Evolutionary conservation across 768 basidiomycete genomes (phyloP), one percentile per base, ranked within the genome.

Genomic region (Collybia sordida): DNA sequence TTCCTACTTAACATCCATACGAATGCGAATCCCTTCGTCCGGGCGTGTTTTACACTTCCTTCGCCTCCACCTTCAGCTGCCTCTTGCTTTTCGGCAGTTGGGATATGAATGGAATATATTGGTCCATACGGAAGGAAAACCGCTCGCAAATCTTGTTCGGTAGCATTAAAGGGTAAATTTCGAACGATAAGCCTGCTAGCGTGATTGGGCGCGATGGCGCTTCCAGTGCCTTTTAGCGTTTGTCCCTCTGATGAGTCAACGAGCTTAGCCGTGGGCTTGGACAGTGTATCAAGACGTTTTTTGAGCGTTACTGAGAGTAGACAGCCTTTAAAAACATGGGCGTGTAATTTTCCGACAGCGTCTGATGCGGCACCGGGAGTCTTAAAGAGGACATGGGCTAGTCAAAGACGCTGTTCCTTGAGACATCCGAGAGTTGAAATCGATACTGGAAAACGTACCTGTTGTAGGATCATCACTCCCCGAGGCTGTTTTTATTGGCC

Each of bases 1-100:
- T 86, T 86, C 63, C 81, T 85, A 61, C 83, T 83, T 55, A 93
- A 66, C 82, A 92, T 93, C 92, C 93, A 96, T 8, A 98, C 85
- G 59, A 98, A 98, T 0, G 93, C 96, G 57, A 96, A 98, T 0
- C 95, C 93, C 57, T 87, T 86, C 37, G 80, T 73, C 24, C 79
- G 72, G 11, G 58, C 37, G 40, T 66, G 68, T 35, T 51, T 56
- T 22, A 42, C 52, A 6, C 50, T 41, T 11, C 55, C 53, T 5
- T 64, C 66, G 4, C 65, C 70, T 2, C 64, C 64, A 1, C 63
- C 57, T 22, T 41, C 64, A 58, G 52, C 66, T 51, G 45, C 54
- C 45, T 49, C 64, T 52, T 49, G 56, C 47, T 55, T 56, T 38
- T 71, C 66, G 15, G 69, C 68, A 18, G 71, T 67, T 0, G 93